Base-by-base conservation (phyloP, 2,329 filamentous ascomycete species). In the Cyclaneusma minus region DNA sequence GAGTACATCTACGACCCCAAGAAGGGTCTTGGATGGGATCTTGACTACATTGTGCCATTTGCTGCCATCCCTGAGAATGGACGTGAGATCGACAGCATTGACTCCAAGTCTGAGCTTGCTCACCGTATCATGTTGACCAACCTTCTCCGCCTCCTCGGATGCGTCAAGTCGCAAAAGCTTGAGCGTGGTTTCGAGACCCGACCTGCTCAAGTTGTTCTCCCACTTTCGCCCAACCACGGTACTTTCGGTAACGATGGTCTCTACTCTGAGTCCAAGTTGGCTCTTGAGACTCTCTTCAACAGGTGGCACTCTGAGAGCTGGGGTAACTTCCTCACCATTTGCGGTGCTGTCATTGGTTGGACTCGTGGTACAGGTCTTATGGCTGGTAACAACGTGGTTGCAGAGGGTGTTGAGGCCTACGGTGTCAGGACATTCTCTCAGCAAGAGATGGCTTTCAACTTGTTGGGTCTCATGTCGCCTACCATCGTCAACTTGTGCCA, bases 101-200 rank as follows among this genome's bases (percentile, higher is more conserved):
- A 98, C 55, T 94, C 85, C 36, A 92, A 89, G 56, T 95, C 89
- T 9, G 89, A 98, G 60, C 73, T 98, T 36, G 89, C 89, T 40
- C 89, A 98, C 54, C 82, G 89, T 38, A 94, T 98, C 60, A 95
- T 98, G 89, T 63, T 98, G 51, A 98, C 89, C 45, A 98, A 98
- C 55, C 64, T 98, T 7, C 62, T 95, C 36, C 83, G 89, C 41
- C 75, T 98, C 33, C 66, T 98, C 29, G 89, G 89, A 42, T 72
- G 62, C 36, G 77, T 98, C 56, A 98, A 95, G 67, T 57, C 73
- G 5, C 80, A 95, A 52, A 98, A 98, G 64, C 66, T 76, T 15
- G 67, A 77, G 38, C 74, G 80, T 39, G 83, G 81, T 31, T 93
- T 89, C 45, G 84, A 93, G 59, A 98, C 89, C 17, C 81, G 89